Conservation (phyloP, 208 protist species). For the Leishmania amazonensis region DNA sequence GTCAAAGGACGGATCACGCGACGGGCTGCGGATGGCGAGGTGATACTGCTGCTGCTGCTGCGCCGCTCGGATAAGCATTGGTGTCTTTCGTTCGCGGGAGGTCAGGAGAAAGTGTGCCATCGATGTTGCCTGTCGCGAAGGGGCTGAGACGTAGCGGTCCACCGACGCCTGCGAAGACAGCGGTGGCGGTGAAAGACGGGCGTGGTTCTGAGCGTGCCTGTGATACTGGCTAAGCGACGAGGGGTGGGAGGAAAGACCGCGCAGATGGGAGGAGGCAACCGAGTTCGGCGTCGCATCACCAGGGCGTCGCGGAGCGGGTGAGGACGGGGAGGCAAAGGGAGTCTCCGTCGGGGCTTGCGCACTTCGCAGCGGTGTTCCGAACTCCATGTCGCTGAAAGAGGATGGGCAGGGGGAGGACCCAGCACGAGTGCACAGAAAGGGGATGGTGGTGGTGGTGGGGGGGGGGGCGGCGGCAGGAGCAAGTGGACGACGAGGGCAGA, state of each 20-base stretch:
- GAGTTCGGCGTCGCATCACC: conserved; percentile 1
- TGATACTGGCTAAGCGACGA: neutral
- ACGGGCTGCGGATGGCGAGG: conserved; percentile 25
- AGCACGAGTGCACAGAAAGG: neutral
- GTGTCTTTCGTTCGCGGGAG: conserved; percentile 64
- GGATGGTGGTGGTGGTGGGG: neutral
- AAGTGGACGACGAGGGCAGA: too few species aligned
- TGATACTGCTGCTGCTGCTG: conserved; percentile 31
- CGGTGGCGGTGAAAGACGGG: conserved; percentile 4
- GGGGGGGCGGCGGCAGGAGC: neutral
- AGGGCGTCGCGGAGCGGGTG: conserved; percentile 19
- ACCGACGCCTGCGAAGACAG: conserved; percentile 13
- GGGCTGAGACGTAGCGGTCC: conserved; percentile 80
- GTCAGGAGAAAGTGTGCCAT: conserved; percentile 85
- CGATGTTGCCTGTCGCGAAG: conserved; percentile 50
- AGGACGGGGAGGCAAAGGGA: conserved; percentile 16
- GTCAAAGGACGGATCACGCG: conserved; percentile 5
- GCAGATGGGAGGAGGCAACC: neutral
- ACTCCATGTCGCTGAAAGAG: neutral
- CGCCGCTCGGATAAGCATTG: conserved; percentile 40
- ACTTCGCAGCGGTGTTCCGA: conserved; percentile 16
- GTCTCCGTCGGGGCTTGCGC: neutral
- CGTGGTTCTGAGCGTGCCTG: neutral
- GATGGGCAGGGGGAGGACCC: neutral
- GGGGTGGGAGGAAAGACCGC: neutral